A percentile compares a stretch with the other conserved stretches of the same genome.
Conservation (phyloP, 768 basidiomycete genomes). For the Russula sp. region DNA sequence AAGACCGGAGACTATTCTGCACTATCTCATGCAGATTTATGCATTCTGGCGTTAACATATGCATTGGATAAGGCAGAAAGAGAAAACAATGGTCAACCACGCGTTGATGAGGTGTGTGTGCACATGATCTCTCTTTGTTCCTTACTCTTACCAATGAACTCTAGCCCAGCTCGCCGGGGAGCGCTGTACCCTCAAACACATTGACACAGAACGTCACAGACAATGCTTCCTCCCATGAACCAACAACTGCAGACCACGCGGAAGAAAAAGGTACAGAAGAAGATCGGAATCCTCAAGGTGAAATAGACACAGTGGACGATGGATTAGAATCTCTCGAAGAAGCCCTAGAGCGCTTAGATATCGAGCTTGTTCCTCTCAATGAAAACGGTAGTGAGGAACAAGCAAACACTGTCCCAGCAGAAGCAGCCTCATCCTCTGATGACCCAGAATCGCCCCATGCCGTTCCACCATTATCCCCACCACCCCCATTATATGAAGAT, state of each 20-base stretch:
- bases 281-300: not conserved
- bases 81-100: constrained; percentile 25
- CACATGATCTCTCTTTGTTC: not conserved
- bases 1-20: constrained; percentile 95
- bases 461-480: constrained; percentile 16
- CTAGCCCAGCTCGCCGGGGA: constrained; percentile 1
- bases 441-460: constrained; percentile 17
- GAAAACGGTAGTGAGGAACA: constrained; percentile 1
- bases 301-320: constrained; percentile 19
- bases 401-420: not conserved
- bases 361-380: constrained; percentile 10
- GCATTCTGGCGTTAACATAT: constrained; percentile 83
- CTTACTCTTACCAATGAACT: not conserved
- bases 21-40: constrained; percentile 84
- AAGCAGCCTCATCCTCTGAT: constrained; percentile 2
- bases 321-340: not conserved
- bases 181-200: not conserved
- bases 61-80: constrained; percentile 54
- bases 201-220: not conserved
- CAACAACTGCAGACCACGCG: not conserved
- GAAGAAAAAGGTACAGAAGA: not conserved
- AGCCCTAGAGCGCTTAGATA: constrained; percentile 1
- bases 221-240: not conserved
- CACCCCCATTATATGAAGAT: constrained; percentile 54
- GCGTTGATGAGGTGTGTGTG: constrained; percentile 24